Evolutionary conservation across 139 green algal species (phyloP), one percentile per base, ranked within the genome.

Genomic region (Tetraselmis striata): DNA sequence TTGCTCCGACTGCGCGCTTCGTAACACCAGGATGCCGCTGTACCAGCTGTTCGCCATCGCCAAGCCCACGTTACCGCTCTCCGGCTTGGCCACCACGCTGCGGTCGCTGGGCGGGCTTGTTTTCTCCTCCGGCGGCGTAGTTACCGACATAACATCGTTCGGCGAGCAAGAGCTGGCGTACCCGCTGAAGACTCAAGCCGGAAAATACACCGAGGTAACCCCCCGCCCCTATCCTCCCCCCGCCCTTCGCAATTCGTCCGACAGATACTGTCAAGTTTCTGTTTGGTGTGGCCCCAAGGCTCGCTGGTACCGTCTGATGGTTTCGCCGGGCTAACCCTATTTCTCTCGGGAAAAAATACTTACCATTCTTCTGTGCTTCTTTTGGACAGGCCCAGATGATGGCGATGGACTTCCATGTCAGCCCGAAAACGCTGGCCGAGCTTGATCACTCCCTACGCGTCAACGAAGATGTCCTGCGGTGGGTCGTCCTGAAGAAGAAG

Each of bases 41-140:
- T 97, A 97, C 75, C 91, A 97, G 85, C 83, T 97, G 29, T 90
- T 97, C 26, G 93, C 87, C 80, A 59, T 97, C 29, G 88, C 88
- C 22, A 90, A 89, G 85, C 91, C 91, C 0, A 32, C 79, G 1
- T 32, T 94, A 22, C 23, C 79, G 2, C 78, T 83, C 23, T 27
- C 76, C 0, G 78, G 87, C 18, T 28, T 93, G 29, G 80, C 80
- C 1, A 18, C 77, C 0, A 87, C 96, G 30, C 90, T 96, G 27
- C 82, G 86, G 23, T 80, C 58, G 1, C 81, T 90, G 0, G 90
- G 89, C 25, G 80, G 79, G 25, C 28, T 85, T n/a, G 87, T 97
- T 5, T 86, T 94, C 30, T 78, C 83, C 29, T 82, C 88, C 1
- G 87, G 87, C n/a, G 94, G 92, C 32, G 87, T 97, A 0, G 11